A percentile compares a stretch with the other conserved stretches of the same genome.
These are phyloP conservation scores for Eutypella sp. DNA, from an alignment of 2,329 filamentous ascomycete genomes.

Conservation along the genomic window DNA sequence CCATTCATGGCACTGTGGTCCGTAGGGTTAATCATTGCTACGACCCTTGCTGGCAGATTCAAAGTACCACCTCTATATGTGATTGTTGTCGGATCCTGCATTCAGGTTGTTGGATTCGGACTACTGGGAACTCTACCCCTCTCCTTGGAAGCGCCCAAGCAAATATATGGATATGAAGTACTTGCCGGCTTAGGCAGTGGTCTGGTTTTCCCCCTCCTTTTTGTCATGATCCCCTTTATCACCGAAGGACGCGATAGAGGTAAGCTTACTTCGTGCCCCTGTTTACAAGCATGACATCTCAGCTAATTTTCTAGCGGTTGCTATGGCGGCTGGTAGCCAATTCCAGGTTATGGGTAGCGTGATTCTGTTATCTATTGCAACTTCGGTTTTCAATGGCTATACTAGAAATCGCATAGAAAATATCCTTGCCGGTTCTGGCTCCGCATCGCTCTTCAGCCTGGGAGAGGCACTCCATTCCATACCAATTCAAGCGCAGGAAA, in stretches of 20 bases:
- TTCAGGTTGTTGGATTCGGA: constrained; percentile 7
- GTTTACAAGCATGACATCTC: background rate
- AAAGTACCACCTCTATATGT: constrained; percentile 4
- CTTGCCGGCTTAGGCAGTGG: constrained; percentile 8
- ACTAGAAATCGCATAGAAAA: background rate
- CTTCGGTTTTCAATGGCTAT: constrained; percentile 9
- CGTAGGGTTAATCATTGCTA: background rate
- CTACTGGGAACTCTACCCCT: constrained; percentile 2
- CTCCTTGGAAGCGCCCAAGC: background rate
- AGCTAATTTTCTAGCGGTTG: constrained; percentile 5
- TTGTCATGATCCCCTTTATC: constrained; percentile 5
- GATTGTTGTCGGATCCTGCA: background rate
- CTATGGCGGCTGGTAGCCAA: constrained; percentile 7
- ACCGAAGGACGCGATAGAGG: background rate
- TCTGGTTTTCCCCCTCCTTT: constrained; percentile 1
- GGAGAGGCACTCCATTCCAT: background rate
- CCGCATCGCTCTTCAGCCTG: background rate
- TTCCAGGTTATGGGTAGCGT: constrained; percentile 7
- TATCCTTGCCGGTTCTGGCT: background rate
- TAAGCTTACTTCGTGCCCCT: background rate
- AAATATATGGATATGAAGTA: constrained; percentile 8
- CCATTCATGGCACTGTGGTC: constrained; percentile 4
- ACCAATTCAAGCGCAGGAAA: background rate
- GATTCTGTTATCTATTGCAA: constrained; percentile 6
- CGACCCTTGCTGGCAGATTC: background rate